Conservation (phyloP, 2,329 filamentous ascomycete genomes). For the Ceratocystiopsis minuta region DNA sequence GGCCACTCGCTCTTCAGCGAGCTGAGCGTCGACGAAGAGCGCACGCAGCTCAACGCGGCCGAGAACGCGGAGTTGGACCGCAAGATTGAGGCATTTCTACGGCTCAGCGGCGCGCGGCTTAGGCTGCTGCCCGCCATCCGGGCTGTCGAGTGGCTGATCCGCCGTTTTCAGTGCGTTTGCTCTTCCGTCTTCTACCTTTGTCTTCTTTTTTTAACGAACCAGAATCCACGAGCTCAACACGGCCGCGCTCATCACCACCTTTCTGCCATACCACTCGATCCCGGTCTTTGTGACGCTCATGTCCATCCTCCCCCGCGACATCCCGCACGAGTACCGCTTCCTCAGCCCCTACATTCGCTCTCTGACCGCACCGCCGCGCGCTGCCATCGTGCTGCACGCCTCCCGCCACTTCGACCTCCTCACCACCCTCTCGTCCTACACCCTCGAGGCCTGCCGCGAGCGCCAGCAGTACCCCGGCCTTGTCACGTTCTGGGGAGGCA, state of each 20-base stretch:
- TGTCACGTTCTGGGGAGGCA: constrained; percentile 77
- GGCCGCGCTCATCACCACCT: constrained; percentile 57
- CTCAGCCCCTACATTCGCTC: constrained; percentile 72
- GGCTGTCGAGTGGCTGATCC: constrained; percentile 83
- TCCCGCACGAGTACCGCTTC: constrained; percentile 65
- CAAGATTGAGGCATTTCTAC: constrained; percentile 67
- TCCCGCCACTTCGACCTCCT: constrained; percentile 64
- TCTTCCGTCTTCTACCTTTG: not conserved
- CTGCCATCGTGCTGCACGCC: constrained; percentile 68
- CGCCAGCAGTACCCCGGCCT: constrained; percentile 60
- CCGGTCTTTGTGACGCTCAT: constrained; percentile 73
- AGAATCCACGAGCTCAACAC: constrained; percentile 90
- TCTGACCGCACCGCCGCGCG: constrained; percentile 56
- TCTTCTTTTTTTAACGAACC: constrained; percentile 1
- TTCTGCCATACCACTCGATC: constrained; percentile 80
- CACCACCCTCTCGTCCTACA: constrained; percentile 57
- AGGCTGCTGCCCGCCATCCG: constrained; percentile 77
- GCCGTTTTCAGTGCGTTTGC: constrained; percentile 59
- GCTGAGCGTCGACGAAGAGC: constrained; percentile 77
- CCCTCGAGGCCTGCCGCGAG: constrained; percentile 52
- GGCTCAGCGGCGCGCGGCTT: constrained; percentile 56
- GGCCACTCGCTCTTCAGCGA: constrained; percentile 73
- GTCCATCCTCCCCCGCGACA: constrained; percentile 61
- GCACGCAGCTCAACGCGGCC: constrained; percentile 60
- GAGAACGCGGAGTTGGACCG: constrained; percentile 70